Base-by-base conservation (phyloP, 2,329 filamentous ascomycete genomes). In the Cladophialophora carrionii region DNA sequence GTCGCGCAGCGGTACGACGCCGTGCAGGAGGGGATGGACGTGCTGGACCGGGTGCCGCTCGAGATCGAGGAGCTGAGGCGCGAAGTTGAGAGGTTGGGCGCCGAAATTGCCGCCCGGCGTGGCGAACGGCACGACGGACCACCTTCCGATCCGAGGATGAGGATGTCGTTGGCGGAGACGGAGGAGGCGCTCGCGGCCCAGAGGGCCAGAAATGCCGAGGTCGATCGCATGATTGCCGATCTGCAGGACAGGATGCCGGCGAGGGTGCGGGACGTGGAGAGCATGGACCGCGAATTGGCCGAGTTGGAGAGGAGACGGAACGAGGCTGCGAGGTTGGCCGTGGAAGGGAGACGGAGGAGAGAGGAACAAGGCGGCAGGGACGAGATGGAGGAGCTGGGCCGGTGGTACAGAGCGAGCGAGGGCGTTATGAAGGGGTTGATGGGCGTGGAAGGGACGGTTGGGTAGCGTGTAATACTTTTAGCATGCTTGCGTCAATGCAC, bases 1-100 rank as follows among this genome's bases (percentile, higher is more conserved):
- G 74, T 92, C 46, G 88, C 89, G 68, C 76, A 84, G 67, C 61
- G 77, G 80, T 84, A 72, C 74, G 77, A 79, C 1, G 75, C 74
- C n/a, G 81, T 80, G 22, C 52, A 49, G 8, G 37, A 26, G 69
- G 88, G 91, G 0, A 65, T 78, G 65, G 72, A 72, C 3, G 72
- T 78, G 4, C 61, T 82, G 17, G 73, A 77, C 2, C 76, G 79
- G 56, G 74, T 78, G 5, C 77, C 79, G 58, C 73, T 73, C 1
- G 78, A 81, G 65, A 71, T 82, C 24, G 76, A 77, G 4, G 74
- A 75, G n/a, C 65, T 81, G 26, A 76, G 79, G 65, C 71, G 72
- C 12, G 77, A 80, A 66, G 70, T 81, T 4, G 73, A 75, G 48
- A 74, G 74, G 6, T 72, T 81, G 58, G 77, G 78, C 74, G 83